Base-by-base conservation (phyloP, 2,329 filamentous ascomycete species). In the Botrytis byssoidea region DNA sequence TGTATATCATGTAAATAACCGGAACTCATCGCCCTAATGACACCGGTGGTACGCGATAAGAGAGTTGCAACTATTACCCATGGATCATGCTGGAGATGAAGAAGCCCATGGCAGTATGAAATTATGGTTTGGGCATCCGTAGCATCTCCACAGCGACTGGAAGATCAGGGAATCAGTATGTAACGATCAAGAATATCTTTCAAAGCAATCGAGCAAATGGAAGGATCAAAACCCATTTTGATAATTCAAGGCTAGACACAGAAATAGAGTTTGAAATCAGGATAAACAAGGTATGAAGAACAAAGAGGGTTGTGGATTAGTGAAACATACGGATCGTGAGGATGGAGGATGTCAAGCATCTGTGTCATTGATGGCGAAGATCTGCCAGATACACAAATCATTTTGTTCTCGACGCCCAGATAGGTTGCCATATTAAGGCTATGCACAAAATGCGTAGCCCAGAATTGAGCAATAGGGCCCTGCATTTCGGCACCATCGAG, bases 201-300 rank as follows among this genome's bases (percentile, higher is more conserved):
- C 14, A 55, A 29, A 55, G 1, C 0, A 29, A 16, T 16, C 8
- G 2, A 55, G 5, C 2, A 29, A 7, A 18, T n/a, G 16, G 5
- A n/a, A n/a, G 51, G 9, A n/a, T 46, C 4, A 4, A 22, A 22
- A 22, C 1, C 5, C 5, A 51, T 6, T 6, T 16, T 55, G 25
- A 55, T 1, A 3, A n/a, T 1, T 16, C 29, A 18, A 29, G 0
- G 0, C 12, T 14, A 18, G 6, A n/a, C 29, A 55, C n/a, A n/a
- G 5, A 55, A 29, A 14, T 8, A 29, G 14, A 51, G 2, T 55
- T n/a, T 8, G 12, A 29, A n/a, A 55, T 0, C 25, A 6, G 48
- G 25, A 16, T 14, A 0, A 16, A 16, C 5, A 7, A 14, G 7
- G 12, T 29, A n/a, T 55, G 12, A 55, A 16, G 51, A 55, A 18